Conservation (phyloP, 140 eudicot genomes). For the Eryngium alpinum region DNA sequence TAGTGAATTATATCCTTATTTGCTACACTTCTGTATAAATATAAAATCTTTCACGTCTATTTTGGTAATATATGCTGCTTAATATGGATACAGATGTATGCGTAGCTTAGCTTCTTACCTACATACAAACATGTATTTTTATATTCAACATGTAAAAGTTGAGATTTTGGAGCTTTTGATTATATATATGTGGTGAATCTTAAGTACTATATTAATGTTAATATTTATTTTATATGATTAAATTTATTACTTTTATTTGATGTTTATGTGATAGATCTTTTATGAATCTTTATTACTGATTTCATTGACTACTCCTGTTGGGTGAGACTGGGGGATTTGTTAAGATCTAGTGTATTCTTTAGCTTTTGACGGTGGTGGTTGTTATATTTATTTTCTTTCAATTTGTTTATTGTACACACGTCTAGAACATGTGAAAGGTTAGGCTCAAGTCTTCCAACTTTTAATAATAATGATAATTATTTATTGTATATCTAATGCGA, state of each 20-base stretch:
- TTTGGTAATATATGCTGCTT: neutral
- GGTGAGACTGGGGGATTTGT: neutral
- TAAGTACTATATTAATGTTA: neutral
- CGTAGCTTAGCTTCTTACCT: neutral
- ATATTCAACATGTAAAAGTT: no score
- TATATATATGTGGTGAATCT: neutral
- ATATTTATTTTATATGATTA: neutral
- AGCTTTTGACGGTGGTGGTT: slow-evolving; percentile 5
- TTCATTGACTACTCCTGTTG: neutral
- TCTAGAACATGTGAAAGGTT: neutral
- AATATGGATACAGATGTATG: neutral
- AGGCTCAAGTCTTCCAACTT: neutral
- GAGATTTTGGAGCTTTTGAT: neutral
- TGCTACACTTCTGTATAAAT: no score
- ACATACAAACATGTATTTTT: no score
- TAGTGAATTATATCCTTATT: no score
- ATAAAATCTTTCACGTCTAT: no score
- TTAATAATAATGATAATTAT: neutral
- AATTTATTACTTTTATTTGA: no score
- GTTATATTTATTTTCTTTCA: neutral
- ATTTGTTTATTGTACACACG: neutral
- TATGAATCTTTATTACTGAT: neutral
- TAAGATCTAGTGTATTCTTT: slow-evolving; percentile 3
- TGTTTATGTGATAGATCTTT: neutral
- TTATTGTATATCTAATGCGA: neutral